Conservation (phyloP, 2,329 filamentous ascomycete genomes). For the Pseudofabraea citricarpa region DNA sequence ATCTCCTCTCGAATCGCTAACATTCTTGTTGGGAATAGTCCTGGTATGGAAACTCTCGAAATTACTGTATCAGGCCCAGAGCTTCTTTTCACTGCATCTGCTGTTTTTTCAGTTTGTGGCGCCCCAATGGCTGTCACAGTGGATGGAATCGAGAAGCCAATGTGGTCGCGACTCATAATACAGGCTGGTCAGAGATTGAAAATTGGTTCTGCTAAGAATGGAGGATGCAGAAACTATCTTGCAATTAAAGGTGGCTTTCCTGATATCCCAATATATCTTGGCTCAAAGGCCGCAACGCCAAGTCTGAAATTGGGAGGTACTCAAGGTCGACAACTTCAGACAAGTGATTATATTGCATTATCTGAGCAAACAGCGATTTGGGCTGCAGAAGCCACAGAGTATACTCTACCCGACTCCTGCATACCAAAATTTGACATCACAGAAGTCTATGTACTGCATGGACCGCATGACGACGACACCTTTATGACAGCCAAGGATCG, state of each 20-base stretch:
- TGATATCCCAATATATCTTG: slow-evolving; percentile 37
- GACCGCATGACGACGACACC: slow-evolving; percentile 28
- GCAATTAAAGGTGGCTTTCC: slow-evolving; percentile 52
- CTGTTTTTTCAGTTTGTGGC: slow-evolving; percentile 52
- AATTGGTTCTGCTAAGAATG: slow-evolving; percentile 47
- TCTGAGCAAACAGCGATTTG: slow-evolving; percentile 1
- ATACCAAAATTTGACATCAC: slow-evolving; percentile 11
- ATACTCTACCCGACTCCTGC: slow-evolving; percentile 7
- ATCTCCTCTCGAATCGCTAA: slow-evolving; percentile 41
- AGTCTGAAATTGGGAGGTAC: slow-evolving; percentile 40
- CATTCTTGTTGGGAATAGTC: slow-evolving; percentile 50
- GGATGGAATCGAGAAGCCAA: slow-evolving; percentile 42
- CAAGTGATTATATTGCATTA: slow-evolving; percentile 13
- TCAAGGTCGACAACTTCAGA: slow-evolving; percentile 29
- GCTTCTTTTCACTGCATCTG: slow-evolving; percentile 47
- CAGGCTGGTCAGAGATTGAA: slow-evolving; percentile 46
- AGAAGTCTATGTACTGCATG: slow-evolving; percentile 26
- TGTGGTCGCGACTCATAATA: slow-evolving; percentile 51
- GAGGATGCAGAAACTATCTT: slow-evolving; percentile 53
- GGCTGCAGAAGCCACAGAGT: slow-evolving; percentile 3
- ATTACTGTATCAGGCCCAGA: slow-evolving; percentile 57
- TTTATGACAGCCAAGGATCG: slow-evolving; percentile 40
- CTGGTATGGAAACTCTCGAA: slow-evolving; percentile 49
- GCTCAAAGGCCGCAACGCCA: slow-evolving; percentile 39
- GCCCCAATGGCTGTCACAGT: slow-evolving; percentile 46